Conservation (phyloP, 208 protist species). For the Wallacemonas sp. region DNA sequence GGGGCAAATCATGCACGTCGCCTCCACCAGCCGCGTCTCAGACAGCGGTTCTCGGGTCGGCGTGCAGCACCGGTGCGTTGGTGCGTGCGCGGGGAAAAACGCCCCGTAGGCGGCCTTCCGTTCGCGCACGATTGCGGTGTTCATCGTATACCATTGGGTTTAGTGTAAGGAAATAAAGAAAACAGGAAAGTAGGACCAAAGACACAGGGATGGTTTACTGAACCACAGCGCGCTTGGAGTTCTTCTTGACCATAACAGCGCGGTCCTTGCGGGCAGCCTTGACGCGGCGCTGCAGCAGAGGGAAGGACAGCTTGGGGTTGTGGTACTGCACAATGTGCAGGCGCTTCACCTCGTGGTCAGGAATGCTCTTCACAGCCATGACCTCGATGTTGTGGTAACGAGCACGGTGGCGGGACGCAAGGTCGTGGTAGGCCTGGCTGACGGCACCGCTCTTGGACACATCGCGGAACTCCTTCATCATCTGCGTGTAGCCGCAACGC, state of each 20-base stretch:
- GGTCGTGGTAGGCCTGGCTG: constrained; percentile 96
- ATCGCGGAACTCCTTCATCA: constrained; percentile 99
- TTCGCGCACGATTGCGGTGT: no score
- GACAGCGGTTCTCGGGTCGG: no score
- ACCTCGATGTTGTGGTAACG: constrained; percentile 96
- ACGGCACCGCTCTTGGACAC: constrained; percentile 95
- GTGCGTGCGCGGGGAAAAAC: no score
- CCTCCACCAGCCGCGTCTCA: no score
- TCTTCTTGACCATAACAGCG: constrained; percentile 30
- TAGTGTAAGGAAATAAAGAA: constrained; percentile 7
- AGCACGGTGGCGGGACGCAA: constrained; percentile 97
- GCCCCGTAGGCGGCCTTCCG: no score
- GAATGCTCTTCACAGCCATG: constrained; percentile 92
- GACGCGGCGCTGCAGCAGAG: constrained; percentile 90
- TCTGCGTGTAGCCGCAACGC: constrained; percentile 98
- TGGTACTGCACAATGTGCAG: constrained; percentile 93
- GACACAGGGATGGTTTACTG: neutral
- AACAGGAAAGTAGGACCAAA: neutral
- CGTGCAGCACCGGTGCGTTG: no score
- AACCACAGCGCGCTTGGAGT: neutral
- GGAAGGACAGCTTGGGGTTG: constrained; percentile 93
- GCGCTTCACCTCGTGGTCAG: constrained; percentile 78
- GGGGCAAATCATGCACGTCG: no score
- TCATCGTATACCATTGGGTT: constrained; percentile 2
- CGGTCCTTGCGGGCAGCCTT: constrained; percentile 81